Evolutionary conservation across 495 filamentous ascomycete species (phyloP), one percentile per base, ranked within the genome.

Genomic region (Penicillium longicatenatum): DNA sequence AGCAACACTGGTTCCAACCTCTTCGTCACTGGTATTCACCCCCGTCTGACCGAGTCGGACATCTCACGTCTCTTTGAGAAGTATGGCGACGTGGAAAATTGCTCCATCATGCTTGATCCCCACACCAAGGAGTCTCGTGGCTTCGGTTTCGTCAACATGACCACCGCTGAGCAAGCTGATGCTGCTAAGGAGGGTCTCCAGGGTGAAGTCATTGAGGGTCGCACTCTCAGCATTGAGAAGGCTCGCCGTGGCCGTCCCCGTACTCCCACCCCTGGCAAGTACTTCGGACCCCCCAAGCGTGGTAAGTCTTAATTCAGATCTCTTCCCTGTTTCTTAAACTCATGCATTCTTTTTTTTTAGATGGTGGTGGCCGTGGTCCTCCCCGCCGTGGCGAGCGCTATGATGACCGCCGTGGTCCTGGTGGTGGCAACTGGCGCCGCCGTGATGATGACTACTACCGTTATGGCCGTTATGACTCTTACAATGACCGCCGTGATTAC

Each of bases 131-230:
- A 98, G 76, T 97, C 92, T 61, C 95, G 94, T 80, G 94, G 94
- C 64, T 99, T 99, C 63, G 94, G 95, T 54, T 99, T 99, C 79
- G 95, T 99, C 71, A 98, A 98, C 81, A 97, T 98, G 93, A 85
- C 88, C 41, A 96, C 91, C 57, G 82, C 88, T 29, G 93, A 98
- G 57, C 88, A 93, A 71, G 94, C 94, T 50, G 93, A 97, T 75
- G 92, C 93, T 63, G 95, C 95, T 62, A 96, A 96, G 79, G 95
- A 98, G 58, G 92, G 90, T 55, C 80, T 99, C 44, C 92, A 97
- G 76, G 93, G 94, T 69, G 94, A 97, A 75, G 85, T 90, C 58
- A 91, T 97, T 60, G 93, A 98, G 68, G 95, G 95, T 58, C 90
- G 93, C 64, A 97, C 93, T 55, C 79, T 99, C 58, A 97, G 92